These are phyloP conservation scores for Chaetoceros muelleri DNA, from an alignment of 108 stramenopile species.

Conservation along the genomic window DNA sequence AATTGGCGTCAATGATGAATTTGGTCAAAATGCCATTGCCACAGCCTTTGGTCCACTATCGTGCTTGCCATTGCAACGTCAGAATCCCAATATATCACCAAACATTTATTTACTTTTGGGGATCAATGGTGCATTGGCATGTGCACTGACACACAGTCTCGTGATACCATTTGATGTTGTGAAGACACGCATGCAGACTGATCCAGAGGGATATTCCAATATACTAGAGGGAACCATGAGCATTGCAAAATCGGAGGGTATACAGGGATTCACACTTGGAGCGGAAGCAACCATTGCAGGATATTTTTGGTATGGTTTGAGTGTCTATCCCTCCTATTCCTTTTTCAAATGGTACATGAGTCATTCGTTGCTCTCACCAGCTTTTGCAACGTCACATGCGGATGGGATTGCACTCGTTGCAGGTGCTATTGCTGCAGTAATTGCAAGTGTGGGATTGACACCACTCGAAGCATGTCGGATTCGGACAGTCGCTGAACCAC, in stretches of 20 bases:
- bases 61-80: conserved; percentile 35
- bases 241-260: conserved; percentile 68
- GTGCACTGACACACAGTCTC: conserved; percentile 78
- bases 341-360: conserved; percentile 77
- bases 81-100: conserved; percentile 24
- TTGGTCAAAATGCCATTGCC: conserved; percentile 30
- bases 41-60: conserved; percentile 61
- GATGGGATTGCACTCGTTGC: conserved; percentile 76
- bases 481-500: conserved; percentile 79
- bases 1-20: conserved; percentile 37
- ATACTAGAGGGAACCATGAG: conserved; percentile 32
- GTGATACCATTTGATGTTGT: conserved; percentile 90
- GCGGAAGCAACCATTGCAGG: conserved; percentile 83
- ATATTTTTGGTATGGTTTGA: conserved; percentile 88
- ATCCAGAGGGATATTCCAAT: conserved; percentile 44
- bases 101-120: conserved; percentile 67
- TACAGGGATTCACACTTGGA: conserved; percentile 60
- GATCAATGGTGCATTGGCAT: conserved; percentile 77
- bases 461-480: conserved; percentile 82
- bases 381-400: conserved; percentile 43
- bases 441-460: conserved; percentile 85
- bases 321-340: conserved; percentile 88
- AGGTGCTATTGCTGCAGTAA: conserved; percentile 77
- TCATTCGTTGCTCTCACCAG: conserved; percentile 28
- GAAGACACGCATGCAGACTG: conserved; percentile 77